phyloP scores from a whole-genome alignment of 306 rosid genomes.

The Psophocarpus tetragonolobus region DNA sequence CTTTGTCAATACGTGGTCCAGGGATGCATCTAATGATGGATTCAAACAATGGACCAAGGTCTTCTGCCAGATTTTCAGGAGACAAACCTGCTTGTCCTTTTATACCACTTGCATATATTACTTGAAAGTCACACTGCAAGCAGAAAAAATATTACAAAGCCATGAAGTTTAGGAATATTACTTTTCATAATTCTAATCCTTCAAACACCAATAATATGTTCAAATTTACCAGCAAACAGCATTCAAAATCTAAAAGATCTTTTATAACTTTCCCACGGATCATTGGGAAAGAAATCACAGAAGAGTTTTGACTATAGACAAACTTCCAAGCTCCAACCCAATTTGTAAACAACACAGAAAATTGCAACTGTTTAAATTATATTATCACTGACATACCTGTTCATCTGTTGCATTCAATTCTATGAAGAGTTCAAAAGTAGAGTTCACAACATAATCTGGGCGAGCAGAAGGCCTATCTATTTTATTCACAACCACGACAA shows the following conservation, averaged over 20 bases:
- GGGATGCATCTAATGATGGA: conserved; percentile 96
- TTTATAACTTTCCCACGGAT: conserved; percentile 15
- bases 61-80: conserved; percentile 85
- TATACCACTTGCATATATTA: conserved; percentile 95
- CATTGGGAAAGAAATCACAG: conserved; percentile 18
- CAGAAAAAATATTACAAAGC: conserved; percentile 27
- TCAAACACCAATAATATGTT: conserved; percentile 16
- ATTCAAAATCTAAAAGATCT: conserved; percentile 6
- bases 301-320: background rate
- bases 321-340: conserved; percentile 15
- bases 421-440: conserved; percentile 96
- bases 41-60: conserved; percentile 98
- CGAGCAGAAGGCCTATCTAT: conserved; percentile 96
- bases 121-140: conserved; percentile 94
- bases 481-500: conserved; percentile 97
- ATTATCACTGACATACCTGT: conserved; percentile 57
- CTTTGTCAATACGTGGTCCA: conserved; percentile 91
- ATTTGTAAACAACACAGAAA: background rate
- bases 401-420: conserved; percentile 96
- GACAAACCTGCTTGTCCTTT: conserved; percentile 94
- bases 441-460: conserved; percentile 87
- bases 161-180: background rate
- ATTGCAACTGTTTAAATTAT: conserved; percentile 14
- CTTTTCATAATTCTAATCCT: background rate
- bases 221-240: conserved; percentile 4